Evolutionary conservation across 2,329 filamentous ascomycete genomes (phyloP).

Genomic region (Fusarium sp.): DNA sequence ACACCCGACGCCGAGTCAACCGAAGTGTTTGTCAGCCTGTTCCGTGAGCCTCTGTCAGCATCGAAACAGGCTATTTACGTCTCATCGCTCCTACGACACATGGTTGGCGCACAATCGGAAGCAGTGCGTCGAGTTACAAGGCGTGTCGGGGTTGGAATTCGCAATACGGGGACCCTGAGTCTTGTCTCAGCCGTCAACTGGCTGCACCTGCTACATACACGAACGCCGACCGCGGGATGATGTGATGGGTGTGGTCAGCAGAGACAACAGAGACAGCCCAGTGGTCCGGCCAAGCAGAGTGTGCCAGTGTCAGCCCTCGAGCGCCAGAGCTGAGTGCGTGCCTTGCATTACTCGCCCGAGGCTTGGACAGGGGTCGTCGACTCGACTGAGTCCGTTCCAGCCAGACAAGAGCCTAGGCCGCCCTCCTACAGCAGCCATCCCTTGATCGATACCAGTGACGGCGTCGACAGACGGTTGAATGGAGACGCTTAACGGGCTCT

Average conservation of each 20-base stretch:
- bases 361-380: conserved; percentile 22
- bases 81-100: background rate
- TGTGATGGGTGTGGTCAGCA: conserved; percentile 13
- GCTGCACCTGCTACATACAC: conserved; percentile 1
- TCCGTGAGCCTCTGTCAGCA: background rate
- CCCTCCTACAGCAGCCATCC: conserved; percentile 20
- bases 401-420: conserved; percentile 26
- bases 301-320: conserved; percentile 2
- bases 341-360: conserved; percentile 36
- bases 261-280: background rate
- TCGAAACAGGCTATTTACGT: background rate
- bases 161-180: conserved; percentile 1
- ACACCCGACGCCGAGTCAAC: background rate
- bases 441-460: conserved; percentile 7
- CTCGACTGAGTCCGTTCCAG: conserved; percentile 7
- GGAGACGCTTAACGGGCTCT: conserved; percentile 22
- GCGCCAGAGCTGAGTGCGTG: conserved; percentile 9
- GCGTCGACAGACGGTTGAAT: conserved; percentile 24
- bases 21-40: background rate
- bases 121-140: background rate
- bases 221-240: conserved; percentile 14
- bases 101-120: background rate
- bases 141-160: conserved; percentile 5
- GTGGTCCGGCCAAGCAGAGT: conserved; percentile 3
- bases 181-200: conserved; percentile 20